Evolutionary conservation across 2,329 filamentous ascomycete species (phyloP), one percentile per base, ranked within the genome.

Genomic region (Fusarium sp.): DNA sequence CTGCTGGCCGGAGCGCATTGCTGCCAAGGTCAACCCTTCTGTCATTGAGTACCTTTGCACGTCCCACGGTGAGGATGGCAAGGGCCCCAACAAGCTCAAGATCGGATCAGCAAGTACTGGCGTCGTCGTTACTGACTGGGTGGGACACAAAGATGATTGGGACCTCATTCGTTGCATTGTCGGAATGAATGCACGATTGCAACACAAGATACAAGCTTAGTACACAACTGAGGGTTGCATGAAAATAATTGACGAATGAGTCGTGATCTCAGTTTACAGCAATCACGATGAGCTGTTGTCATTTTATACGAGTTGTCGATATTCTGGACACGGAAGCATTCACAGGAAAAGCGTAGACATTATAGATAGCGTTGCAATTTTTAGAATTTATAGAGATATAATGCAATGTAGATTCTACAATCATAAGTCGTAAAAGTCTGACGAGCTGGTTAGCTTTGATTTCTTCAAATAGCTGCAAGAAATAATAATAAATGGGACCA

Each of bases 1-100:
- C 56, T 97, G 94, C 79, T 99, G 96, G 96, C 96, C 96, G 1
- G 94, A 97, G 79, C 90, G 88, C 75, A 93, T 99, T 77, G 95
- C 96, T 2, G 90, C 89, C 20, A 93, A 92, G 81, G 85, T 97
- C 48, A 98, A 98, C 81, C 92, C 94, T 19, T 89, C 90, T 3
- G 86, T 89, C 54, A 77, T 89, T 58, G 87, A 89, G 72, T 88
- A 89, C 75, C 78, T 90, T 28, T 90, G 88, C 75, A 79, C 82
- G 67, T 79, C 79, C 14, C 89, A 90, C 75, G 86, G 84, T 45
- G 82, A 83, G 65, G 75, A 80, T 8, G 84, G 82, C 49, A 83
- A 83, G 67, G 86, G 86, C 0, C 82, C 83, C 7, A 79, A 79
- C 14, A 78, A 82, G 63, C 77, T 86, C 50, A 80, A 83, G 45